Evolutionary conservation across 805 yeast genomes (phyloP), one percentile per base, ranked within the genome.

Genomic region (Saturnispora besseyi): DNA sequence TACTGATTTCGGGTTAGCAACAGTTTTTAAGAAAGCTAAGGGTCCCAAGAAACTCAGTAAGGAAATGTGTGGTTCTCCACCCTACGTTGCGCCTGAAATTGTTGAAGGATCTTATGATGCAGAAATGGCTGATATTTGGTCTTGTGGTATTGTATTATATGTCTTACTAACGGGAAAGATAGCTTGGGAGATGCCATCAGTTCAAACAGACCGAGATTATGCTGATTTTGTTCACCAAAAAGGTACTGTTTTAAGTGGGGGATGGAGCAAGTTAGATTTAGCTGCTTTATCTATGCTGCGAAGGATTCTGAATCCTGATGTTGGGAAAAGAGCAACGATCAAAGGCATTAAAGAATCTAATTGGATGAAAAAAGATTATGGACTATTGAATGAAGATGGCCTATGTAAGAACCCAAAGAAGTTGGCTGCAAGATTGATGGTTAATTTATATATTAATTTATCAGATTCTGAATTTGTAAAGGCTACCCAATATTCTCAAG

Each of bases 11-110:
- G 93, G 93, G 0, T 65, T 85, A 13, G 88, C 90, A 0, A 74
- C 81, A 30, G 78, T 79, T 8, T 82, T 74, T 58, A 72, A 68
- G 54, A 74, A 75, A 40, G 71, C 68, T 36, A 63, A 62, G 13
- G 84, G 84, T 2, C 62, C 70, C 4, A 69, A 68, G 45, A 63
- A 80, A 51, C 49, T 71, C 44, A 73, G 80, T 37, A 61, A 65
- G 24, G 75, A 81, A 29, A 74, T 82, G 31, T 77, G 88, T 62
- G 85, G 91, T 0, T 80, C 86, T 1, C 84, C 87, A 1, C 90
- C 89, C 5, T 84, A 84, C 59, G 76, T 82, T 70, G 91, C 93
- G 1, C 93, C 93, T 2, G 93, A 84, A 57, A 74, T 84, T 18
- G 66, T 66, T 3, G 63, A 67, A 3, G 73, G 74, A 3, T 53